Evolutionary conservation across 2,329 filamentous ascomycete species (phyloP).

Genomic region (Lecanosticta acicola): DNA sequence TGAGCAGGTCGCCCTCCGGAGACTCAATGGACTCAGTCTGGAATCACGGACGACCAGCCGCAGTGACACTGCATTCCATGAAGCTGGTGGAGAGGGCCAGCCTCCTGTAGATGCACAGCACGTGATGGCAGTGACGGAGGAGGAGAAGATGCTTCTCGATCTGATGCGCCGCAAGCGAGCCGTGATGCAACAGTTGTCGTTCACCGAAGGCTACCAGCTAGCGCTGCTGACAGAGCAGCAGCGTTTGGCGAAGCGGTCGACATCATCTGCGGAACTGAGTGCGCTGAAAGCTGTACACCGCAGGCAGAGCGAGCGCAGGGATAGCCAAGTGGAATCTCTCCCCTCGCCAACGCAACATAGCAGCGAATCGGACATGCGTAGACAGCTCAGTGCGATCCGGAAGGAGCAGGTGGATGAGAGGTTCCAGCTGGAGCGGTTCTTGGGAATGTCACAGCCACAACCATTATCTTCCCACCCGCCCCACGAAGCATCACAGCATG

Average conservation of each 20-base stretch:
- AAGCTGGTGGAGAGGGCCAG: constrained; percentile 5
- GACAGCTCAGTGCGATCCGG: constrained; percentile 22
- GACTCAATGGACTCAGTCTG: constrained; percentile 13
- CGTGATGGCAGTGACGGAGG: constrained; percentile 45
- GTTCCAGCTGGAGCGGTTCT: constrained; percentile 27
- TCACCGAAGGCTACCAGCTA: constrained; percentile 34
- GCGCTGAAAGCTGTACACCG: constrained; percentile 21
- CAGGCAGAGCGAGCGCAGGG: constrained; percentile 15
- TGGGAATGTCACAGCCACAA: constrained; percentile 20
- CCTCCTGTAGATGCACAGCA: constrained; percentile 13
- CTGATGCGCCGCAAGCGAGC: constrained; percentile 47
- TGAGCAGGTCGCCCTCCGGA: constrained; percentile 11
- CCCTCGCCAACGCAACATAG: constrained; percentile 7
- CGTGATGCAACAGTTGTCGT: constrained; percentile 40
- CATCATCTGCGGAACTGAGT: constrained; percentile 17
- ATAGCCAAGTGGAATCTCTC: constrained; percentile 11
- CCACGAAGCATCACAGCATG: constrained; percentile 1
- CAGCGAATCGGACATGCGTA: constrained; percentile 16
- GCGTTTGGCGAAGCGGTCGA: constrained; percentile 18
- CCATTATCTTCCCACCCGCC: constrained; percentile 17
- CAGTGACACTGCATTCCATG: constrained; percentile 7
- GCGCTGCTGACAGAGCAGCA: constrained; percentile 33
- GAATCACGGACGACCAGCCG: constrained; percentile 12
- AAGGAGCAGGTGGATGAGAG: constrained; percentile 28
- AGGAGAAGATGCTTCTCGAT: constrained; percentile 46